Conservation (phyloP, 176 grass and related monocot species). For the Elymus sibiricus region DNA sequence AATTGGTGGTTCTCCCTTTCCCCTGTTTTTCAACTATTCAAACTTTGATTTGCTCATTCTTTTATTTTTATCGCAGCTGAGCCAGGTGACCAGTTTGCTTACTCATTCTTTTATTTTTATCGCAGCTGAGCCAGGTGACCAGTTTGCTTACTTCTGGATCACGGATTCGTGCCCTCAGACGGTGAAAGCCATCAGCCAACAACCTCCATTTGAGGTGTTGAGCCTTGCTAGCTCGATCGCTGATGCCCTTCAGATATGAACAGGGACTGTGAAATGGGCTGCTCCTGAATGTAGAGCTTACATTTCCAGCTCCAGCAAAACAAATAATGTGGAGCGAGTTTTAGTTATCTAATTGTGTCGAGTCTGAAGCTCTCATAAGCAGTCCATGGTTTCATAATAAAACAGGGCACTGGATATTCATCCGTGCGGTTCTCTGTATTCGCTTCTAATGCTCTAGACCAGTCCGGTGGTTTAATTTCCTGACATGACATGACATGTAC, state of each 20-base stretch:
- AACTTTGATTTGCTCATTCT: not conserved
- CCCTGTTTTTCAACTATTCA: not conserved
- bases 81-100: conserved; percentile 46
- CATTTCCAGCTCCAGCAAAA: conserved; percentile 17
- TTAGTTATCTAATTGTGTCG: not conserved
- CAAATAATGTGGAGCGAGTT: conserved; percentile 27
- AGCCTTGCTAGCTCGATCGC: conserved; percentile 85
- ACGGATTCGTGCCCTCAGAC: conserved; percentile 85
- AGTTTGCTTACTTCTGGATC: conserved; percentile 83
- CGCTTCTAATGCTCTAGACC: not conserved
- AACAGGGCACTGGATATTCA: conserved; percentile 5
- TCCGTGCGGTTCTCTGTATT: not conserved
- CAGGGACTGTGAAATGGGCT: conserved; percentile 19
- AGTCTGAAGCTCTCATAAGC: not conserved
- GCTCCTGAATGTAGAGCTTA: conserved; percentile 28
- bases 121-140: conserved; percentile 39
- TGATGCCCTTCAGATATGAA: conserved; percentile 77
- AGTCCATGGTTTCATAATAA: conserved; percentile 24
- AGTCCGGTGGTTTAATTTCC: not conserved
- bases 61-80: conserved; percentile 23
- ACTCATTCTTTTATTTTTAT: conserved; percentile 25
- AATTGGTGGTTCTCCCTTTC: conserved; percentile 13
- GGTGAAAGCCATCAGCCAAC: conserved; percentile 61
- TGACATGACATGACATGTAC: not conserved
- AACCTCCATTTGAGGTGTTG: conserved; percentile 78